A percentile compares a stretch with the other conserved stretches of the same genome.
Evolutionary conservation across 2,329 filamentous ascomycete species (phyloP).

Genomic region (Verticillium klebahnii): DNA sequence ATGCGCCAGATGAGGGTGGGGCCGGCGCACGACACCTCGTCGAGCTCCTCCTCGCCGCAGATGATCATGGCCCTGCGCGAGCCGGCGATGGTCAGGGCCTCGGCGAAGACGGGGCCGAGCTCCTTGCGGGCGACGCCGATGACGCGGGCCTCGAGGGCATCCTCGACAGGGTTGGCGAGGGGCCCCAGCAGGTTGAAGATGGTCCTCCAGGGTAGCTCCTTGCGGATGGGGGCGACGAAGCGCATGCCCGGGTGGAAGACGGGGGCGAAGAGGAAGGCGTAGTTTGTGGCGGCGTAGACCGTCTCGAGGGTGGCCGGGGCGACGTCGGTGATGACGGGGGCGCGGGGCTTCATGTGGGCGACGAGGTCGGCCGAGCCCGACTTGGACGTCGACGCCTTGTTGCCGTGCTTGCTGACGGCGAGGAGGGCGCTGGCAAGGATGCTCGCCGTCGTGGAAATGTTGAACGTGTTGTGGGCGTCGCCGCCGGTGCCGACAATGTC

Average conservation of each 20-base stretch:
- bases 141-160: constrained; percentile 78
- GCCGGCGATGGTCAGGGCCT: constrained; percentile 73
- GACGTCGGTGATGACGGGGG: constrained; percentile 72
- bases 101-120: constrained; percentile 83
- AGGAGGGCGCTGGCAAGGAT: constrained; percentile 85
- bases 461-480: constrained; percentile 96
- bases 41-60: constrained; percentile 90
- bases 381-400: constrained; percentile 90
- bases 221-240: constrained; percentile 79
- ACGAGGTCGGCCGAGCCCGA: constrained; percentile 94
- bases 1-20: constrained; percentile 86
- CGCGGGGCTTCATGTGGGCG: constrained; percentile 64
- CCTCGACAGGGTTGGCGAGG: constrained; percentile 84
- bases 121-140: constrained; percentile 89
- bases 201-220: constrained; percentile 86
- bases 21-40: constrained; percentile 91
- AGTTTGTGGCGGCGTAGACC: constrained; percentile 79
- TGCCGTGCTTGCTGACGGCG: constrained; percentile 90
- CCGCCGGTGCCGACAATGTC: constrained; percentile 98
- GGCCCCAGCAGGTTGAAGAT: constrained; percentile 97
- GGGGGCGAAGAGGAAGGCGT: constrained; percentile 92
- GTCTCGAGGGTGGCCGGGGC: constrained; percentile 64
- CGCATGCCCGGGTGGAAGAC: constrained; percentile 96
- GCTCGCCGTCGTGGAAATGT: constrained; percentile 91
- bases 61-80: constrained; percentile 82